Percentiles rank a stretch among this genome's conserved stretches.
phyloP scores from a whole-genome alignment of 2,329 filamentous ascomycete genomes.

The Coniochaeta prunicola region DNA sequence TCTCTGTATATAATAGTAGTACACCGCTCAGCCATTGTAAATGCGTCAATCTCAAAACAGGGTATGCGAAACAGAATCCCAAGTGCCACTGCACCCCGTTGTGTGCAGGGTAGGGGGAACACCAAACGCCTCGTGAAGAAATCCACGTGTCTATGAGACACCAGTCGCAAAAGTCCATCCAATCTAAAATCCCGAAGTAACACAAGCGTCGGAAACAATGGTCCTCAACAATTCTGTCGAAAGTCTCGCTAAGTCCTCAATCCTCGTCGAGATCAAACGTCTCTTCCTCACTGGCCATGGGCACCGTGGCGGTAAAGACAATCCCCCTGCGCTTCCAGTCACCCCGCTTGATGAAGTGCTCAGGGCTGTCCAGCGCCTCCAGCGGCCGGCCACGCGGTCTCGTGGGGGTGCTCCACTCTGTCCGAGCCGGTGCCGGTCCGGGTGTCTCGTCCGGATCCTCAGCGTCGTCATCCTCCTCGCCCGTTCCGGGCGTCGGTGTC shows the following conservation, averaged over 20 bases:
- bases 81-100: background rate
- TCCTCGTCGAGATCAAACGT: background rate
- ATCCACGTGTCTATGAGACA: background rate
- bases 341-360: background rate
- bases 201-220: background rate
- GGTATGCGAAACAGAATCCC: background rate
- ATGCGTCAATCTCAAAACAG: background rate
- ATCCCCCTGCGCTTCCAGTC: constrained; percentile 1
- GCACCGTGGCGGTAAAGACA: background rate
- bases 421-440: background rate
- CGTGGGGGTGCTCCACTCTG: background rate
- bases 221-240: no score
- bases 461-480: background rate
- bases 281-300: background rate
- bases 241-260: background rate
- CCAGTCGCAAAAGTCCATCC: background rate
- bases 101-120: background rate
- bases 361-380: background rate
- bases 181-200: background rate
- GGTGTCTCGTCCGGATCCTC: background rate
- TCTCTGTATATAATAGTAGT: background rate
- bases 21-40: background rate
- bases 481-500: background rate
- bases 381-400: background rate
- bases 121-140: background rate